Base-by-base conservation (phyloP, 148 eudicot genomes). In the Rhododendron griersonianum region DNA sequence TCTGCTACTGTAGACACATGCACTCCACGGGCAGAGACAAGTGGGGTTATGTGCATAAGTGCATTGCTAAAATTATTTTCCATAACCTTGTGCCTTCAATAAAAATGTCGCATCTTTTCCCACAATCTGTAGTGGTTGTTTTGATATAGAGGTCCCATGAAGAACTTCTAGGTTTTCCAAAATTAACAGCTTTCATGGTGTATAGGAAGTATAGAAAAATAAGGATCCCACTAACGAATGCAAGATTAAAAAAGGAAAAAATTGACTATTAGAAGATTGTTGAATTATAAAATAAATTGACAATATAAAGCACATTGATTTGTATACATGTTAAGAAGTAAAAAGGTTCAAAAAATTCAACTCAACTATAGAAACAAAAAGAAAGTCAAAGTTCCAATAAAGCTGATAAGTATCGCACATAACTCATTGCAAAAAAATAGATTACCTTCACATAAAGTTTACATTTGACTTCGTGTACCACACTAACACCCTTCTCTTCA, bases 381-480 rank as follows among this genome's bases (percentile, higher is more conserved):
- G 79, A 71, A 18, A 41, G 85, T 47, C 61, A 69, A 83, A 23
- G 74, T 71, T 18, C 8, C 85, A 30, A 25, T 78, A 39, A 78
- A 47, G 57, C 55, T 45, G 81, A 47, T 21, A 45, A 57, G 37
- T 83, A 83, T 41, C 10, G 13, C 77, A 83, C 53, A 84, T 18
- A 48, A 86, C 23, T 57, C 63, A 15, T 30, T 16, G 81, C 67
- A 25, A 81, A 85, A 41, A 13, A 25, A 67, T 41, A 69, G 30
- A 76, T 81, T 93, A 95, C 98, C 98, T 98, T 98, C 13, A 95
- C 87, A 89, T 93, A 98, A 79, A 95, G 96, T 87, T 94, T 95
- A 92, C 99, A 98, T 92, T 94, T 98, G 83, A 94, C 94, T 91
- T 97, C 98, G 86, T 97, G 98, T 28, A 95, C 99, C 11, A 93